These are phyloP conservation scores for Kickxella alabastrina DNA, from an alignment of 192 early-diverging fungal genomes.

Conservation along the genomic window DNA sequence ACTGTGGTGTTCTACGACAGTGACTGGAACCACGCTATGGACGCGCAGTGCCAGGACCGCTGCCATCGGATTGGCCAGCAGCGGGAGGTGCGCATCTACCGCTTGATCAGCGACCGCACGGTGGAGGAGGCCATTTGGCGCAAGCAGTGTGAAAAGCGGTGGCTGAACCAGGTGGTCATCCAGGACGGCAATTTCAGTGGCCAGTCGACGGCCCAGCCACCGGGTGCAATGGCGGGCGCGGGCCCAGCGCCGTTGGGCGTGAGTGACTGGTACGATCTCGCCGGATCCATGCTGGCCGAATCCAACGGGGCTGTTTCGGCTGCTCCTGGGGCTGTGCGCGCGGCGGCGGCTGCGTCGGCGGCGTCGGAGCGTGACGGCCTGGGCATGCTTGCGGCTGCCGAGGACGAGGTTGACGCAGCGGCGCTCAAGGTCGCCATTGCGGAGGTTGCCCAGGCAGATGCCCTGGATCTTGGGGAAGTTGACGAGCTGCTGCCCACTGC, in stretches of 20 bases:
- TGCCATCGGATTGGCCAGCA: constrained; percentile 95
- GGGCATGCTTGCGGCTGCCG: constrained; percentile 12
- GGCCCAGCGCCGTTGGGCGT: constrained; percentile 9
- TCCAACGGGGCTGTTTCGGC: not conserved
- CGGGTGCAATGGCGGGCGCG: not conserved
- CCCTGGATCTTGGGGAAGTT: constrained; percentile 26
- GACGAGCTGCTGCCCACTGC: constrained; percentile 2
- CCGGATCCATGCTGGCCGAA: constrained; percentile 20
- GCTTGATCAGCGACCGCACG: constrained; percentile 67
- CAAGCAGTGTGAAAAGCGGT: constrained; percentile 74
- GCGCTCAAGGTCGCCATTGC: constrained; percentile 29
- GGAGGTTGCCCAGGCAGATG: constrained; percentile 39
- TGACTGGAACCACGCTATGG: constrained; percentile 95
- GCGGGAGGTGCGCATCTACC: constrained; percentile 73
- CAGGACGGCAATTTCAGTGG: constrained; percentile 68
- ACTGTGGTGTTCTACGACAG: constrained; percentile 94
- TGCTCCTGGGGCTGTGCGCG: too few species aligned
- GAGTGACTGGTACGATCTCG: constrained; percentile 46
- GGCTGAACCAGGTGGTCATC: constrained; percentile 76
- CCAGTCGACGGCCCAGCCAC: not conserved
- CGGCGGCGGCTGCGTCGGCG: not conserved
- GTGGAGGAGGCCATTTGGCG: constrained; percentile 75
- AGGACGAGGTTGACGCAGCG: constrained; percentile 35
- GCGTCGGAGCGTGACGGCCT: constrained; percentile 24
- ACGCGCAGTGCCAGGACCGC: constrained; percentile 93